Percentiles rank a stretch among this genome's conserved stretches.
These are phyloP conservation scores for Candida gigantensis DNA, from an alignment of 1,139 yeast species.

Conservation along the genomic window DNA sequence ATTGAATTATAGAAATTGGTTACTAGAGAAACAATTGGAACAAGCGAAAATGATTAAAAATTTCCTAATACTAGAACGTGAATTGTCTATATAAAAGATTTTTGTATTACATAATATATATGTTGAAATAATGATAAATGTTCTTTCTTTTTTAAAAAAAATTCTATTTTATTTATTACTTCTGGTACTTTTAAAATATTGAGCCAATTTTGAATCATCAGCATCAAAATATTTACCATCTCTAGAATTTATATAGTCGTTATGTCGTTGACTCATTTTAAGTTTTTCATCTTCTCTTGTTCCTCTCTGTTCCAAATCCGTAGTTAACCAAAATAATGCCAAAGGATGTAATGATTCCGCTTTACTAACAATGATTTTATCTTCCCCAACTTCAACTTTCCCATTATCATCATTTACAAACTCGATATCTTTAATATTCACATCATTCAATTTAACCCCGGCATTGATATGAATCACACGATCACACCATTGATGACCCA, in stretches of 20 bases:
- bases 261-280: constrained; percentile 45
- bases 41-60: constrained; percentile 15
- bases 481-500: constrained; percentile 82
- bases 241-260: constrained; percentile 45
- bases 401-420: constrained; percentile 18
- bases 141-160: constrained; percentile 6
- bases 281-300: constrained; percentile 51
- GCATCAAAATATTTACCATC: constrained; percentile 50
- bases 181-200: constrained; percentile 51
- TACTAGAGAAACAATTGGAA: constrained; percentile 15
- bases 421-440: constrained; percentile 20
- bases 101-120: constrained; percentile 5
- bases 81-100: constrained; percentile 13
- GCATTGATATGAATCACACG: constrained; percentile 74
- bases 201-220: constrained; percentile 43
- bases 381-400: constrained; percentile 17
- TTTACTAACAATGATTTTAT: constrained; percentile 35
- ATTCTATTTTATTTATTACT: constrained; percentile 17
- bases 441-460: constrained; percentile 49
- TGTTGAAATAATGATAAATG: constrained; percentile 5
- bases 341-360: constrained; percentile 67
- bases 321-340: constrained; percentile 63
- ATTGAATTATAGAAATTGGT: constrained; percentile 19
- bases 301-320: constrained; percentile 56
- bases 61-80: constrained; percentile 20